A percentile compares a stretch with the other conserved stretches of the same genome.
Evolutionary conservation across 1,284 basidiomycete genomes (phyloP).

Genomic region (Ceratobasidium sp.): DNA sequence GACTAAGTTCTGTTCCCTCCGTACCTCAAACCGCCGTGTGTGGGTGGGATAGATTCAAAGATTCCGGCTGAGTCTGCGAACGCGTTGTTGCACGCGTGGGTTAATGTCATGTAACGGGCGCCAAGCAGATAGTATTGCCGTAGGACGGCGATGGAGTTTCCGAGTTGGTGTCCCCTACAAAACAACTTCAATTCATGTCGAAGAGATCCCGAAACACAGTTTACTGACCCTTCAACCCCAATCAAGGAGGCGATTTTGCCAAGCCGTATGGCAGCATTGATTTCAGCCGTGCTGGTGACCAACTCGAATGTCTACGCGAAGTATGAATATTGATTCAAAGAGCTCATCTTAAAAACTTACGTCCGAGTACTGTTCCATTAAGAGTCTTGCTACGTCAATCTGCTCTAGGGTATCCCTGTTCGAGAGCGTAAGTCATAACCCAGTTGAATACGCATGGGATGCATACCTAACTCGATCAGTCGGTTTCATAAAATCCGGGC

Average conservation of each 20-base stretch:
- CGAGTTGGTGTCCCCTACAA: constrained; percentile 84
- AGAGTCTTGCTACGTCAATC: constrained; percentile 82
- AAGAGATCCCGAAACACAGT: too few relatives aligned
- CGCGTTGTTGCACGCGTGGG: constrained; percentile 90
- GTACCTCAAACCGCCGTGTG: constrained; percentile 76
- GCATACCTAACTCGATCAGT: constrained; percentile 80
- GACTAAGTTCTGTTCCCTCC: background rate
- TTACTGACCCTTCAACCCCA: constrained; percentile 85
- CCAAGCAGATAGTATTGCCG: constrained; percentile 87
- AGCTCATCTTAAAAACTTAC: constrained; percentile 58
- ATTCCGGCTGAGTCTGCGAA: constrained; percentile 90
- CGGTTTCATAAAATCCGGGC: constrained; percentile 77
- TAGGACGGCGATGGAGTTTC: constrained; percentile 85
- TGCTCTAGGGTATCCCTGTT: constrained; percentile 90
- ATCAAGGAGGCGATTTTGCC: constrained; percentile 88
- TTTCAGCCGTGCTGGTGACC: constrained; percentile 70
- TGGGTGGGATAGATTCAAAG: constrained; percentile 64
- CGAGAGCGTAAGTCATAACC: background rate
- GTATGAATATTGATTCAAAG: background rate
- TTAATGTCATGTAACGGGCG: constrained; percentile 89
- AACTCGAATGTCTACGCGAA: constrained; percentile 74
- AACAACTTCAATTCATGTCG: constrained; percentile 3
- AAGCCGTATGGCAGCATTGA: constrained; percentile 70
- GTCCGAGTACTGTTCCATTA: constrained; percentile 85
- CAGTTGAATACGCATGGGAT: background rate